Conservation (phyloP, 177 flowering plant species). For the Vitis hybrid region DNA sequence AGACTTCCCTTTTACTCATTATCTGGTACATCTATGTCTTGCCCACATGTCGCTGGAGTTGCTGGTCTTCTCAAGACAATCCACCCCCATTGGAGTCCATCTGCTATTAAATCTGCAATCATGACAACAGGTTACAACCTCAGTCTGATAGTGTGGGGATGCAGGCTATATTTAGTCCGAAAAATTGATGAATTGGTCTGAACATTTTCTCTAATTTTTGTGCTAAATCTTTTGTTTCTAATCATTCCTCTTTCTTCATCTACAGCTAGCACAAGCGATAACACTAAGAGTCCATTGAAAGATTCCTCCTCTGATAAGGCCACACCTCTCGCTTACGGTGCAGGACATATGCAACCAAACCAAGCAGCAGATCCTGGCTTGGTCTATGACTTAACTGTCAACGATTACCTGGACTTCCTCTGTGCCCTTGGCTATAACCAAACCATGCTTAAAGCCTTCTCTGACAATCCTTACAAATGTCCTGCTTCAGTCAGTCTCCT, state of each 20-base stretch:
- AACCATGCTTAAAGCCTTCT: constrained; percentile 23
- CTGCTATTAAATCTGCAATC: constrained; percentile 73
- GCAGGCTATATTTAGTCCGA: too few species aligned
- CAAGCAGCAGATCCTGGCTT: constrained; percentile 76
- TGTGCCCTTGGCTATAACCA: constrained; percentile 58
- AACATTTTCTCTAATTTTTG: too few species aligned
- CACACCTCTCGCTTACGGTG: constrained; percentile 65
- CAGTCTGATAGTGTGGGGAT: too few species aligned
- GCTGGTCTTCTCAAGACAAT: constrained; percentile 63
- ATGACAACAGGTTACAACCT: constrained; percentile 60
- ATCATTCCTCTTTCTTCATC: too few species aligned
- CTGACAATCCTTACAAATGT: constrained; percentile 32
- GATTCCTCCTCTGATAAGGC: constrained; percentile 30
- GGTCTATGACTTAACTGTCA: constrained; percentile 57
- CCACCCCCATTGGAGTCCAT: constrained; percentile 70
- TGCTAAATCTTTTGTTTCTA: too few species aligned
- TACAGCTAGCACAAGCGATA: constrained; percentile 55
- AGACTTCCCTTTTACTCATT: constrained; percentile 28
- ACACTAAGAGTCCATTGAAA: constrained; percentile 31
- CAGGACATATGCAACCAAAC: constrained; percentile 71
- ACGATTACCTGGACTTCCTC: constrained; percentile 64
- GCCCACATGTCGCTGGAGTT: constrained; percentile 78
- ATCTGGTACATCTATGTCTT: constrained; percentile 88
- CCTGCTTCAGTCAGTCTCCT: constrained; percentile 21
- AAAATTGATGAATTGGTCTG: too few species aligned